Base-by-base conservation (phyloP, 345 rosid species). In the Iberis pinnata region DNA sequence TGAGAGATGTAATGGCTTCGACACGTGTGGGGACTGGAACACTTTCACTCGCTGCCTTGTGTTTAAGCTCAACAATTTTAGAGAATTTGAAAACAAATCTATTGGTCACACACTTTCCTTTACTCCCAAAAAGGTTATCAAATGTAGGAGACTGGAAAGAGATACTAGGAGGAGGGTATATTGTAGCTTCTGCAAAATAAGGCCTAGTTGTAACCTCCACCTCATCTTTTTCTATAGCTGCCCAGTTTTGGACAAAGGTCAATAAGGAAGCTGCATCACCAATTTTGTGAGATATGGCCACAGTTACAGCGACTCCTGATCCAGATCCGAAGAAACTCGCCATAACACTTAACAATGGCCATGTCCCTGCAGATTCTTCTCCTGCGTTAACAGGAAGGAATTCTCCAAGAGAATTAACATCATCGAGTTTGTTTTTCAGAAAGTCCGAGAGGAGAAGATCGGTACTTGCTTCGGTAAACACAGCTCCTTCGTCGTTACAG, bases 401-500 rank as follows among this genome's bases (percentile, higher is more conserved):
- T 13, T 19, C 27, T 0, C 57, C 4, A 8, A 55, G 12, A 7
- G 37, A 24, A 5, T n/a, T n/a, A n/a, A n/a, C n/a, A n/a, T 47
- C 7, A 3, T 0, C 1, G 4, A 58, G 67, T 0, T 71, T 61
- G 24, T 59, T 36, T 15, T 33, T 17, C 6, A 73, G 20, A 14
- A 72, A n/a, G 3, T 75, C 73, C 0, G 68, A 41, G 0, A 75
- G 64, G 12, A 27, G 22, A 38, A 68, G 60, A 1, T 25, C 49
- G 12, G 69, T 51, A 6, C 43, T 40, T 4, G 80, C 78, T 44
- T 76, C 77, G 0, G 59, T 36, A 54, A 29, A 76, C 9, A 53
- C 60, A 1, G 54, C 68, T 26, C 80, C 82, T 12, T 60, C 42
- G 24, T 79, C 82, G 25, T 66, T 58, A 49, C 80, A 76, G 7